Base-by-base conservation (phyloP, 805 yeast genomes). In the Cyberlindnera amylophila region DNA sequence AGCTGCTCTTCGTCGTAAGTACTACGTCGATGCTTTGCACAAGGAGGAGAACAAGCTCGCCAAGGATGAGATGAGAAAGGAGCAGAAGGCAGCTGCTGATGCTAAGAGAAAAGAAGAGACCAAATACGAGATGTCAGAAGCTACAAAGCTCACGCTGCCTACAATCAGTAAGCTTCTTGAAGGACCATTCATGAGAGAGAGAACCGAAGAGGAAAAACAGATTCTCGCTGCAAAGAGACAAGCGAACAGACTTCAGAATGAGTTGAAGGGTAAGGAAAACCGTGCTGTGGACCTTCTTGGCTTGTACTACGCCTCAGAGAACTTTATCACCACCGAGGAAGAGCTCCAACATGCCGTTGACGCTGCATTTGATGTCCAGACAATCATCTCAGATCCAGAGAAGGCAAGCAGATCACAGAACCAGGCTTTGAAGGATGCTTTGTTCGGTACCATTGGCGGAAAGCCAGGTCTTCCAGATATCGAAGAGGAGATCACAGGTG, bases 1-100 rank as follows among this genome's bases (percentile, higher is more conserved):
- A 69, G 75, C 88, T 13, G 80, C 78, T 41, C 69, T 87, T 53
- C 82, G 96, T 63, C 77, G 95, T 59, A 65, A 74, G 45, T 88
- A 81, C 64, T 74, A 84, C 53, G 71, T 69, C 45, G 84, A 81
- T 47, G 74, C 93, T 28, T 58, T 65, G 52, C 58, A 47, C 41
- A 53, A 53, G 64, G 74, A 62, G 59, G 67, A 57, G 42, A 50
- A 54, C 27, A 50, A 59, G 58, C 54, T 69, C 53, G 50, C 53
- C 28, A 57, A 65, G 34, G 71, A 62, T 16, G 50, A 65, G 59
- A 47, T 51, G 23, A 52, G 54, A 32, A 61, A 40, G 57, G 58
- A 48, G 53, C 47, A 34, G 45, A 59, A 16, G 51, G 53, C 35
- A 52, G 56, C 36, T 53, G 45, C 52, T 13, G 61, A 61, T 34